phyloP scores from a whole-genome alignment of 768 basidiomycete species.

The Rhodosporidiobolus odoratus region DNA sequence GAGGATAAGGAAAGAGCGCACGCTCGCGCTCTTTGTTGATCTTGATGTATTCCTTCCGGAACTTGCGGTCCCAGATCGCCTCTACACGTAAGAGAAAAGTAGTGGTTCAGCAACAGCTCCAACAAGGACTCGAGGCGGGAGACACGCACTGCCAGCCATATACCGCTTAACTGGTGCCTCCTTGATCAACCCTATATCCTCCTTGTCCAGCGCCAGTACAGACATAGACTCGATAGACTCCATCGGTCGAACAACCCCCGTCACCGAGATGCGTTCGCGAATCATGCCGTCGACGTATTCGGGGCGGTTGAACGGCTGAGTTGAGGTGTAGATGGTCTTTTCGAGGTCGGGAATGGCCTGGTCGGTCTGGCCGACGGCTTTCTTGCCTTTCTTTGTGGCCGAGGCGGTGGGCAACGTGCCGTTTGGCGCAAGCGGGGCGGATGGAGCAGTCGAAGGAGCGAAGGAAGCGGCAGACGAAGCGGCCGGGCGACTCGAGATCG shows the following conservation, averaged over 20 bases:
- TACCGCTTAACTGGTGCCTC: conserved; percentile 74
- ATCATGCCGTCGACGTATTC: conserved; percentile 61
- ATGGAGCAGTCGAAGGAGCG: conserved; percentile 3
- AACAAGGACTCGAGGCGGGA: too few species aligned
- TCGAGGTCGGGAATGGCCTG: conserved; percentile 23
- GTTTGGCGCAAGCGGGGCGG: neutral
- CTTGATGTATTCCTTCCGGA: conserved; percentile 54
- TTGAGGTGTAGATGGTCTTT: conserved; percentile 37
- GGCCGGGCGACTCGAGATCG: neutral
- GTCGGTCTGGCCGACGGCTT: neutral
- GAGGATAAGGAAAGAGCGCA: conserved; percentile 49
- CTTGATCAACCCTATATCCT: conserved; percentile 67
- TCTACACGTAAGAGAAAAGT: conserved; percentile 49
- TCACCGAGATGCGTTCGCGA: conserved; percentile 78
- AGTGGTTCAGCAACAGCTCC: conserved; percentile 12
- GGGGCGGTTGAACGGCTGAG: conserved; percentile 38
- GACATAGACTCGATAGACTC: conserved; percentile 65
- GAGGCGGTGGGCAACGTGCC: neutral
- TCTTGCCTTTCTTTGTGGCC: neutral
- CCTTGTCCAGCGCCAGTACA: conserved; percentile 61
- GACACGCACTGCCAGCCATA: conserved; percentile 50
- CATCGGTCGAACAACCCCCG: conserved; percentile 73
- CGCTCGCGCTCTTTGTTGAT: conserved; percentile 65
- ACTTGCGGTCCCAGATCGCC: conserved; percentile 62
- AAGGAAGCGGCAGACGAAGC: neutral